A percentile compares a stretch with the other conserved stretches of the same genome.
These are phyloP conservation scores for Dioscorea dumetorum DNA, from an alignment of 106 monocot species.

Conservation along the genomic window DNA sequence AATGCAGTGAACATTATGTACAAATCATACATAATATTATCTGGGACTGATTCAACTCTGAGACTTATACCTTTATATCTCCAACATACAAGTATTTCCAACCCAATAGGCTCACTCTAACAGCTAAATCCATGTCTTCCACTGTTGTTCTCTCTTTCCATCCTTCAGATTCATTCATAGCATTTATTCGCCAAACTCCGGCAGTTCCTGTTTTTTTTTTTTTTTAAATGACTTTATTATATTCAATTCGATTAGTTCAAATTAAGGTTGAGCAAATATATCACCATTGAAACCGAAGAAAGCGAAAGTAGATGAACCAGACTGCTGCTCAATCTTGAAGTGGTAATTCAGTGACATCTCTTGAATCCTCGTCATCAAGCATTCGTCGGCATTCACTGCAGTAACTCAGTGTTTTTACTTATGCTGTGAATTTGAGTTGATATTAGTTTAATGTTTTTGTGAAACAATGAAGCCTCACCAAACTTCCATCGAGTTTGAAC, in stretches of 20 bases:
- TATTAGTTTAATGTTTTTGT: not conserved
- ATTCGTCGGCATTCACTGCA: constrained; percentile 31
- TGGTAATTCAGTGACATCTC: constrained; percentile 39
- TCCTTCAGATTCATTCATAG: constrained; percentile 22
- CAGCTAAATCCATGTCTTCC: constrained; percentile 35
- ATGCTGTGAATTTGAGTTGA: not conserved
- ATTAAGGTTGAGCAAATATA: not conserved
- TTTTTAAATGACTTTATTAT: no score
- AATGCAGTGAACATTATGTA: no score
- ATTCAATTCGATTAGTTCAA: not conserved
- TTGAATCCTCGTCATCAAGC: constrained; percentile 31
- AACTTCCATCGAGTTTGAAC: constrained; percentile 6
- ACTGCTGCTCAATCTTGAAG: constrained; percentile 30
- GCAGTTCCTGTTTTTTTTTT: constrained; percentile 23
- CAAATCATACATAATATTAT: no score
- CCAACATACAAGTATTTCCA: constrained; percentile 31
- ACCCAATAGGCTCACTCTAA: constrained; percentile 22
- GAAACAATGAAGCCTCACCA: not conserved
- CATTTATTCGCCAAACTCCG: constrained; percentile 28
- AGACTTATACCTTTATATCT: constrained; percentile 14
- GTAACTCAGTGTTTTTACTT: not conserved
- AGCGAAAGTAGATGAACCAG: constrained; percentile 23
- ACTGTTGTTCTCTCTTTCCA: constrained; percentile 38
- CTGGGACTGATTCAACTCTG: no score
- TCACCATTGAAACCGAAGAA: constrained; percentile 37